phyloP scores from a whole-genome alignment of 768 basidiomycete genomes.

The Hericium rajendrae region DNA sequence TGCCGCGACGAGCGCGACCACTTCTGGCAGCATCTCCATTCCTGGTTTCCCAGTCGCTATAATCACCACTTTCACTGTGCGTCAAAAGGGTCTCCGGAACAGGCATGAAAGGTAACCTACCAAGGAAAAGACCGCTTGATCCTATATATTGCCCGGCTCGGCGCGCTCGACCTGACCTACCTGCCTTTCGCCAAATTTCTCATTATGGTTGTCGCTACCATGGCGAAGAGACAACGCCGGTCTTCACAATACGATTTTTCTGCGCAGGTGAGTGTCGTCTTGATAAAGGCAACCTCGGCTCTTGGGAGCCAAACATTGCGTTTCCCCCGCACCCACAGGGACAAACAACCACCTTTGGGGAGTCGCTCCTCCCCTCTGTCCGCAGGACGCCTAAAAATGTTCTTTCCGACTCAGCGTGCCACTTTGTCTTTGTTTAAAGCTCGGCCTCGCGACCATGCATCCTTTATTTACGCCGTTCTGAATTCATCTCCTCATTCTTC shows the following conservation, averaged over 20 bases:
- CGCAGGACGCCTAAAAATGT: constrained; percentile 2
- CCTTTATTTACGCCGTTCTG: neutral
- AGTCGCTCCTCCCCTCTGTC: constrained; percentile 4
- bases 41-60: neutral
- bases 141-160: neutral
- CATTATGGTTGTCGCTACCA: too few relatives aligned
- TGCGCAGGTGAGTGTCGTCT: too few relatives aligned
- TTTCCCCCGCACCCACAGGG: constrained; percentile 31
- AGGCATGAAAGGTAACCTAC: neutral
- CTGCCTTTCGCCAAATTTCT: too few relatives aligned
- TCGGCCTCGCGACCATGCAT: neutral
- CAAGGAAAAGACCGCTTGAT: neutral
- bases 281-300: neutral
- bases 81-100: neutral
- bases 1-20: neutral
- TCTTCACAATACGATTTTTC: too few relatives aligned
- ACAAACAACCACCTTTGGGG: constrained; percentile 34
- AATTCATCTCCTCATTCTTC: neutral
- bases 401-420: constrained; percentile 4
- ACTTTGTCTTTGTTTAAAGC: neutral
- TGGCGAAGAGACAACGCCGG: too few relatives aligned
- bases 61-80: neutral
- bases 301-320: constrained; percentile 17
- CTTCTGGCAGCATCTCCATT: neutral
- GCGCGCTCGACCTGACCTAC: too few relatives aligned